Conservation (phyloP, 192 early-diverging fungal genomes). For the Lobosporangium transversale region DNA sequence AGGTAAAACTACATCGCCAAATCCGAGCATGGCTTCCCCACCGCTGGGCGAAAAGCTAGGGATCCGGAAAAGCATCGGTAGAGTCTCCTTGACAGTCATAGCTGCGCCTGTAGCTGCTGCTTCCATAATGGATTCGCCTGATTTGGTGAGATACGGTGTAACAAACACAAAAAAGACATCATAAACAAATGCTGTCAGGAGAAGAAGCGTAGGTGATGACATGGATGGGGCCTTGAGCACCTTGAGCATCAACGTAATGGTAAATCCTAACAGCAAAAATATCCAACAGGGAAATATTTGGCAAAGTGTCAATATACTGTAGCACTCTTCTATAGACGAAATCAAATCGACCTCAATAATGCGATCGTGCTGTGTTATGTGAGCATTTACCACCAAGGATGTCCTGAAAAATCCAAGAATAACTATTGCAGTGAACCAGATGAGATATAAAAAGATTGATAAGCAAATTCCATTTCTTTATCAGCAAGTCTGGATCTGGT, state of each 20-base stretch:
- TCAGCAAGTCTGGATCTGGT: no score
- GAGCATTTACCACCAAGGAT: slow-evolving; percentile 54
- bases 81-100: slow-evolving; percentile 52
- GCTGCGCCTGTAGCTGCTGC: slow-evolving; percentile 54
- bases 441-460: no score
- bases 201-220: slow-evolving; percentile 45
- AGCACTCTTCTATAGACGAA: no score
- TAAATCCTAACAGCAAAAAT: slow-evolving; percentile 34
- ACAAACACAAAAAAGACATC: slow-evolving; percentile 58
- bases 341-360: no score
- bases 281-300: no score
- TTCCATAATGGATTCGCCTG: slow-evolving; percentile 55
- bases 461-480: no score
- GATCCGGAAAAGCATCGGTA: slow-evolving; percentile 55
- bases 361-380: no score
- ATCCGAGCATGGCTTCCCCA: slow-evolving; percentile 55
- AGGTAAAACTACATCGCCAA: slow-evolving; percentile 54
- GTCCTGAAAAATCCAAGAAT: slow-evolving; percentile 55
- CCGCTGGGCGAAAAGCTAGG: slow-evolving; percentile 18
- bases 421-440: slow-evolving; percentile 5
- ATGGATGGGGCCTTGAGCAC: slow-evolving; percentile 51
- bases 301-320: no score
- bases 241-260: slow-evolving; percentile 44
- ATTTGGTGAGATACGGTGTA: slow-evolving; percentile 49
- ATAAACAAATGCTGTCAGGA: slow-evolving; percentile 50